Evolutionary conservation across 768 basidiomycete genomes (phyloP), one percentile per base, ranked within the genome.

Genomic region (Leccinum truebloodii): DNA sequence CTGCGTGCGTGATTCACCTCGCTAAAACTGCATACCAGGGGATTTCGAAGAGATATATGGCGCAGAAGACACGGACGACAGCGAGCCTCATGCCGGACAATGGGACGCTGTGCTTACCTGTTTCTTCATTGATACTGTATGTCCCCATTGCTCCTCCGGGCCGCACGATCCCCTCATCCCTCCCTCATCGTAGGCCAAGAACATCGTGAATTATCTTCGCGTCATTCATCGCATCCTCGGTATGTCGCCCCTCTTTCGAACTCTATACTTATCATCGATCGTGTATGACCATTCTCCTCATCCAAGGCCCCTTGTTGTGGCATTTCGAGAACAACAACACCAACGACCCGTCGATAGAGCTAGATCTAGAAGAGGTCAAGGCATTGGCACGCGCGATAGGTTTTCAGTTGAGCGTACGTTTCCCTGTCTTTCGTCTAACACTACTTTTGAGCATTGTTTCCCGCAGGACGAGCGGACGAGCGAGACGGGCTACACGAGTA

Each of bases 21-120:
- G 16, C 46, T 41, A 30, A 30, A 60, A 24, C 50, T 50, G 3
- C 14, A 65, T 10, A 65, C 58, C 69, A 84, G 94, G 94, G 34
- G 95, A 98, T 67, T 97, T 96, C 68, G 92, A 95, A 67, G 95
- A 96, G 67, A 87, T 96, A 18, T 98, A 96, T 69, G 92, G 91
- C 0, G 64, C 68, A 1, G 75, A 78, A 24, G 79, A 83, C 8
- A 75, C 78, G 44, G 75, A 81, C 34, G 78, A 81, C 10, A 76
- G 79, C 32, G 87, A 89, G 62, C 85, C 88, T 4, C 90, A 94
- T 54, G 77, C 83, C 3, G 92, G 89, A 12, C 74, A 84, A 65
- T 98, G 94, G 94, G 87, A 96, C 65, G 91, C 90, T 0, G 82
- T 98, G 7, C 73, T 97, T 64, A 98, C 95, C 2, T 98, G 94